Conservation (phyloP, 768 basidiomycete species). For the Porpolomopsis calyptriformis region DNA sequence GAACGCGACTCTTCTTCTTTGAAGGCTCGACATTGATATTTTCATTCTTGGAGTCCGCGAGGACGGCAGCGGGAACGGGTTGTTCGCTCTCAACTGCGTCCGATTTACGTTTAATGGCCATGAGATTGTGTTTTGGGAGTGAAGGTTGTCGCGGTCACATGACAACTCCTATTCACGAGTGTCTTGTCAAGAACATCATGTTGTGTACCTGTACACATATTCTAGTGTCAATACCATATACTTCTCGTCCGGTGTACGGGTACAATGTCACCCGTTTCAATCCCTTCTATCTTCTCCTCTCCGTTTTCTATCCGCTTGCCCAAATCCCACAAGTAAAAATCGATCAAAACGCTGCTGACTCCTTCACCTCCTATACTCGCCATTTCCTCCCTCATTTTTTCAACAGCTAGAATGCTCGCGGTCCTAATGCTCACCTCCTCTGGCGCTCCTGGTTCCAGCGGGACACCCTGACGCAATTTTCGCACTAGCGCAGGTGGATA, state of each 20-base stretch:
- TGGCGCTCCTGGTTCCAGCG: constrained; percentile 43
- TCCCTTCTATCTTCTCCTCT: constrained; percentile 46
- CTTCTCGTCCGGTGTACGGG: constrained; percentile 75
- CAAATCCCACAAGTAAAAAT: constrained; percentile 87
- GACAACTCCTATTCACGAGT: no score
- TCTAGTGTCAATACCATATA: constrained; percentile 88
- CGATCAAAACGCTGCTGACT: constrained; percentile 72
- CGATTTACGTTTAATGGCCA: constrained; percentile 36
- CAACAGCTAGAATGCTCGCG: constrained; percentile 72
- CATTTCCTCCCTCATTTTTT: constrained; percentile 58
- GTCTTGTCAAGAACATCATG: no score
- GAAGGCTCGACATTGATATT: constrained; percentile 13
- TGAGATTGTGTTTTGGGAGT: constrained; percentile 12
- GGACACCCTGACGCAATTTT: constrained; percentile 33
- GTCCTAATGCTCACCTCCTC: constrained; percentile 76
- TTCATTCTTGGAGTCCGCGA: constrained; percentile 11
- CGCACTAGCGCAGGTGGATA: constrained; percentile 57
- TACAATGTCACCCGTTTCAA: constrained; percentile 43
- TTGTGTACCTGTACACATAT: no score
- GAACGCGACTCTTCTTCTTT: constrained; percentile 24
- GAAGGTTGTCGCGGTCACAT: no score
- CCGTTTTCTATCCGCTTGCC: constrained; percentile 65
- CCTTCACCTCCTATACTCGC: constrained; percentile 17
- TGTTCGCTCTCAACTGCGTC: constrained; percentile 15
- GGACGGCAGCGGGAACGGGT: constrained; percentile 9